A percentile compares a stretch with the other conserved stretches of the same genome.
phyloP scores from a whole-genome alignment of 1,139 yeast species.

The Sugiyamaella castrensis region DNA sequence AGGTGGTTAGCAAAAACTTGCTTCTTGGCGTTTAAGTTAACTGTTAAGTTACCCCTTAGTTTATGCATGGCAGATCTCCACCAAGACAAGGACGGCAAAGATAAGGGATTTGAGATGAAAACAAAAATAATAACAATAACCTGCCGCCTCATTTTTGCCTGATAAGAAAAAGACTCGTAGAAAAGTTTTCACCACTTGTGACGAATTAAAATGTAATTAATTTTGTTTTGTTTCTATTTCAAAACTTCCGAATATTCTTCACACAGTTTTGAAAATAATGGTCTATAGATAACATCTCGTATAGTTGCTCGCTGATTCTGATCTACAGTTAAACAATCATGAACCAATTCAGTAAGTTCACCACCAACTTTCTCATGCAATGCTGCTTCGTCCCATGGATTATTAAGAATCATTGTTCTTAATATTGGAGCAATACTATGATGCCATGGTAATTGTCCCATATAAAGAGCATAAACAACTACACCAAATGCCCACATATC shows the following conservation, averaged over 20 bases:
- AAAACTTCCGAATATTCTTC: conserved; percentile 4
- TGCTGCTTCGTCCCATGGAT: conserved; percentile 52
- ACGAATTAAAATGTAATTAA: too few relatives aligned
- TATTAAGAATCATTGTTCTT: conserved; percentile 67
- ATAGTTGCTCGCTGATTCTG: conserved; percentile 52
- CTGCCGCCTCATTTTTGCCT: too few relatives aligned
- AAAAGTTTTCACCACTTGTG: too few relatives aligned
- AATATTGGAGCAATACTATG: conserved; percentile 79
- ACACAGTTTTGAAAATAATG: conserved; percentile 4
- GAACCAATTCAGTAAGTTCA: conserved; percentile 47
- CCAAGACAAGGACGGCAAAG: too few relatives aligned
- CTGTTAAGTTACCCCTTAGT: too few relatives aligned
- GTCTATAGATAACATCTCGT: conserved; percentile 30
- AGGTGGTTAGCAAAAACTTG: too few relatives aligned
- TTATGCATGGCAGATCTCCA: too few relatives aligned
- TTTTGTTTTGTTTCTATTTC: background rate
- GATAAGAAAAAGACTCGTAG: too few relatives aligned
- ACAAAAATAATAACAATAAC: background rate
- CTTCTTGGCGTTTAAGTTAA: too few relatives aligned
- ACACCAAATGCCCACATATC: conserved; percentile 95
- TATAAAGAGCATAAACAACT: conserved; percentile 64
- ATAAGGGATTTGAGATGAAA: too few relatives aligned
- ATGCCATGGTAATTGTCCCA: conserved; percentile 76
- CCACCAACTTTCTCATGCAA: conserved; percentile 33
- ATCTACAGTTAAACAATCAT: conserved; percentile 55